These are phyloP conservation scores for Leccinum pachyderme DNA, from an alignment of 1,284 basidiomycete species.

Conservation along the genomic window DNA sequence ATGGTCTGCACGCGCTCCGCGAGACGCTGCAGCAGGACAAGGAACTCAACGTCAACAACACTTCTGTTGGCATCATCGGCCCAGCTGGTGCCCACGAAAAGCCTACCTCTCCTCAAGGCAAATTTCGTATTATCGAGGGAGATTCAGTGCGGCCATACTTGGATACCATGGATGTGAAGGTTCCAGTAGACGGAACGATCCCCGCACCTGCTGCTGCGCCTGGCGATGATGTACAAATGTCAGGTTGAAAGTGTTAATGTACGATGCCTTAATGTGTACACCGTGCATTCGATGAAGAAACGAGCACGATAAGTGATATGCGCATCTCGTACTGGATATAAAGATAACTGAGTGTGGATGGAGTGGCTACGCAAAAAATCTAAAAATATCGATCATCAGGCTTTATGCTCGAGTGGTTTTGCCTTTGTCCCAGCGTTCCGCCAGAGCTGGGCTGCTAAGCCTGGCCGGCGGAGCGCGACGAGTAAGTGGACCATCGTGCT, in stretches of 20 bases:
- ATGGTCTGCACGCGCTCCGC: conserved; percentile 89
- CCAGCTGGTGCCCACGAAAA: conserved; percentile 61
- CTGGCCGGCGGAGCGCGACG: conserved; percentile 71
- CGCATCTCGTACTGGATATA: conserved; percentile 1
- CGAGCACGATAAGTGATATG: not conserved
- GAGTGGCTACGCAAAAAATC: conserved; percentile 14
- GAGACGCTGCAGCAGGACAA: conserved; percentile 98
- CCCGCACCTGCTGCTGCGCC: conserved; percentile 34
- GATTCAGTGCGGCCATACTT: conserved; percentile 71
- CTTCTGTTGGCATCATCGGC: conserved; percentile 89
- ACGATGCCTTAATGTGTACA: conserved; percentile 14
- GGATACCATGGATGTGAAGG: conserved; percentile 68
- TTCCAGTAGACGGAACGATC: conserved; percentile 38
- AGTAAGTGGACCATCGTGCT: conserved; percentile 83
- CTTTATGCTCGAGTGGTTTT: conserved; percentile 14
- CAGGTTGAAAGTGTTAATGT: conserved; percentile 44
- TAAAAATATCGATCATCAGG: conserved; percentile 1
- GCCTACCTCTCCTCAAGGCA: conserved; percentile 45
- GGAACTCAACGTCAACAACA: conserved; percentile 88
- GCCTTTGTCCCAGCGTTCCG: conserved; percentile 36
- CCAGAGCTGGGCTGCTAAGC: conserved; percentile 66
- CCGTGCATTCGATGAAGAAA: conserved; percentile 7
- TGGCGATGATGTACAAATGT: conserved; percentile 78
- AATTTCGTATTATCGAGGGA: conserved; percentile 82
- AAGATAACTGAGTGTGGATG: conserved; percentile 29